Evolutionary conservation across 495 filamentous ascomycete genomes (phyloP), one percentile per base, ranked within the genome.

Genomic region (Parachaetomium inaequale): DNA sequence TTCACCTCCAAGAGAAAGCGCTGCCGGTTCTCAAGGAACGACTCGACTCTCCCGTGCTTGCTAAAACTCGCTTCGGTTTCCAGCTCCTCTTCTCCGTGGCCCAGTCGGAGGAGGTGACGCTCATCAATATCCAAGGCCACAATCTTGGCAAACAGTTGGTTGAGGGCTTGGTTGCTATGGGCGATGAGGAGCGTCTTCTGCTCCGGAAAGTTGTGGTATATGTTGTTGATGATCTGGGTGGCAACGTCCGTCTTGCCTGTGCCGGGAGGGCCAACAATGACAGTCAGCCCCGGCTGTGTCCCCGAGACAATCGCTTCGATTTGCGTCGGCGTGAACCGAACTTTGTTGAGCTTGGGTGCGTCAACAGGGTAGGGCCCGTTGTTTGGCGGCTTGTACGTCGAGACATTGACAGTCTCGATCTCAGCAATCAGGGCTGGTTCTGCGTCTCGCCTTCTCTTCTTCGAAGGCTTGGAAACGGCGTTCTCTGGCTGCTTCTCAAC

Each of bases 111-210:
- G 45, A 99, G 81, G 77, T 99, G 95, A 34, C 94, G 88, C 72
- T 93, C 89, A 70, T 99, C 94, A 63, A 99, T 98, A 68, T 98
- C 92, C 42, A 98, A 80, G 7, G 87, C 89, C 42, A 91, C 88
- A 61, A 99, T 98, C 77, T 98, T 99, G 64, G 96, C 90, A 75
- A 99, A 99, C n/a, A 99, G 82, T 72, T 99, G 95, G 69, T 99
- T 98, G 52, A 99, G 77, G 0, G 94, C 94, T 71, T 99, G 94
- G 68, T 99, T 99, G 74, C 92, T 96, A 74, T 98, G 94, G 12
- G 94, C 95, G 65, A 99, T 87, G 42, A 99, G 85, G 26, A 99
- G 78, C 0, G 93, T 99, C 46, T 92, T 87, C 72, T 99, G 92
- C 28, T 82, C 80, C 17, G 95, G 94, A 71, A 96, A 98, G 76